A percentile compares a stretch with the other conserved stretches of the same genome.
These are phyloP conservation scores for Penicillium canescens DNA, from an alignment of 495 filamentous ascomycete species.

Conservation along the genomic window DNA sequence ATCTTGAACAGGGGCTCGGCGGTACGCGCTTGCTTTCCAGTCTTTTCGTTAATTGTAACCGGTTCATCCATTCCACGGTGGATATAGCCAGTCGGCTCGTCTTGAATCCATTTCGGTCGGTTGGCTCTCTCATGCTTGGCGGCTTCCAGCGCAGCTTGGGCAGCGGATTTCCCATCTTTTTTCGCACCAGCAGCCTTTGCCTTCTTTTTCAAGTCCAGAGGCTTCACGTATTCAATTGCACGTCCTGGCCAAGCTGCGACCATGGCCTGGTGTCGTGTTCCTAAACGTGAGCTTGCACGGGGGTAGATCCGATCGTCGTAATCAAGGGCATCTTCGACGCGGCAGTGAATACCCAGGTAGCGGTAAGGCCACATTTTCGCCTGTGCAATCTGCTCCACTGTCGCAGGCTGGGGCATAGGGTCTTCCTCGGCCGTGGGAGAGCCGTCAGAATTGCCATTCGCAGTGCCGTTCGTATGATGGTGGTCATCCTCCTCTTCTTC, in stretches of 20 bases:
- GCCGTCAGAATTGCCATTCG: constrained; percentile 54
- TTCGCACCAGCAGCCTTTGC: constrained; percentile 63
- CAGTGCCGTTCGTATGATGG: constrained; percentile 39
- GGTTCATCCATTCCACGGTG: constrained; percentile 76
- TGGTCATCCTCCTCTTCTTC: constrained; percentile 68
- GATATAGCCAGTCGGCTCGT: constrained; percentile 85
- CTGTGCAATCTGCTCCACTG: constrained; percentile 86
- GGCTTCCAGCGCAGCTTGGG: constrained; percentile 73
- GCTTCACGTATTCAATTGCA: constrained; percentile 86
- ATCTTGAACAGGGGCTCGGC: constrained; percentile 55
- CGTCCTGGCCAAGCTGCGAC: constrained; percentile 81
- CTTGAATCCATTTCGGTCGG: constrained; percentile 89
- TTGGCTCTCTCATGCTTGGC: constrained; percentile 75
- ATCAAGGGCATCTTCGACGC: constrained; percentile 93
- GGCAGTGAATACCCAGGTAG: constrained; percentile 93
- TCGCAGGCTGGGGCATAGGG: constrained; percentile 65
- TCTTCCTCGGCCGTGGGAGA: constrained; percentile 58
- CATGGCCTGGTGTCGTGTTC: constrained; percentile 88
- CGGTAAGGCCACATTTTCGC: constrained; percentile 95
- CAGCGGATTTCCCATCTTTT: constrained; percentile 72
- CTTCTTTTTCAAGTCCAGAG: constrained; percentile 80
- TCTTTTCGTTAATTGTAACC: constrained; percentile 48
- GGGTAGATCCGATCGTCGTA: constrained; percentile 98
- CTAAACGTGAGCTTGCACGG: constrained; percentile 88
- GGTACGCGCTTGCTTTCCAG: constrained; percentile 54